phyloP scores from a whole-genome alignment of 2,329 filamentous ascomycete genomes.

The Curvularia eragrostidis region DNA sequence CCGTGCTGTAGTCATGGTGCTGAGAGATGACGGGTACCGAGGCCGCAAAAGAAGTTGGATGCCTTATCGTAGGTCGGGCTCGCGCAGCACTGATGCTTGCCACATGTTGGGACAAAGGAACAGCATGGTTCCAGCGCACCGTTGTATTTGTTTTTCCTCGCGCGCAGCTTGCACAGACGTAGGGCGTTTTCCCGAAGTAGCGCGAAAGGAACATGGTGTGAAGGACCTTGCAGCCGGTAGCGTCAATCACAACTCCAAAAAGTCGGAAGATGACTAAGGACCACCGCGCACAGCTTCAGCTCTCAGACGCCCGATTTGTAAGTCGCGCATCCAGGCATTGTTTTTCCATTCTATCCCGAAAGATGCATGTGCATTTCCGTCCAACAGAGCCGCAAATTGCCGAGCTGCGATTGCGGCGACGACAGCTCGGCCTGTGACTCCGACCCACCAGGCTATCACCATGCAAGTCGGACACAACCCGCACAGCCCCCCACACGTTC shows the following conservation, averaged over 20 bases:
- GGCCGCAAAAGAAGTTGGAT: conserved; percentile 1
- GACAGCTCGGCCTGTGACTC: background rate
- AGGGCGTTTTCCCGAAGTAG: conserved; percentile 20
- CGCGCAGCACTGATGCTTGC: conserved; percentile 16
- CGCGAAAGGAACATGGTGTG: conserved; percentile 35
- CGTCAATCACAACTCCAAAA: conserved; percentile 16
- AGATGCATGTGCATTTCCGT: background rate
- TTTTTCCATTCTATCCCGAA: background rate
- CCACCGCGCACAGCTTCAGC: background rate
- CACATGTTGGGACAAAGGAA: conserved; percentile 1
- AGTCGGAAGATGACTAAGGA: conserved; percentile 25
- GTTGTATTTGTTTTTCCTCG: conserved; percentile 21
- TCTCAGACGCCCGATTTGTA: background rate
- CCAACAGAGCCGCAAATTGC: background rate
- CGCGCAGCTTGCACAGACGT: conserved; percentile 41
- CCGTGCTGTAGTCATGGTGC: conserved; percentile 37
- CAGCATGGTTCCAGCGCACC: background rate
- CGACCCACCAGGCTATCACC: conserved; percentile 4
- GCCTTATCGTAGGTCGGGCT: conserved; percentile 15
- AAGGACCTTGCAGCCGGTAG: conserved; percentile 15
- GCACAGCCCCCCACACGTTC: conserved; percentile 24
- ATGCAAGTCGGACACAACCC: conserved; percentile 3
- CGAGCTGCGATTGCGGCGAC: background rate
- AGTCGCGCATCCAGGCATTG: background rate
- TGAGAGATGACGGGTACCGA: background rate